Base-by-base conservation (phyloP, 768 basidiomycete genomes). In the Lentinula aciculospora region DNA sequence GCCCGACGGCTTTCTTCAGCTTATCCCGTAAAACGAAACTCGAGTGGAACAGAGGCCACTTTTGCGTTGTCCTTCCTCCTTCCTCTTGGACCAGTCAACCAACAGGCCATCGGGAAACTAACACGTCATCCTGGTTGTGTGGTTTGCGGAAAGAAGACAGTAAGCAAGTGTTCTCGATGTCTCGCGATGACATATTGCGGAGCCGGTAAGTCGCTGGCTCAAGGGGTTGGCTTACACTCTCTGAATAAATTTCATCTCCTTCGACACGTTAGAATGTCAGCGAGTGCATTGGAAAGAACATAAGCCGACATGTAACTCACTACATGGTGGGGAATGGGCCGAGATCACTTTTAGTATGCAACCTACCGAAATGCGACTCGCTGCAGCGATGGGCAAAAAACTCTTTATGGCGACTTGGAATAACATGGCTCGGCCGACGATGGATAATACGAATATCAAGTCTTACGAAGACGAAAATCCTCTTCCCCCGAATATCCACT, bases 261-360 rank as follows among this genome's bases (percentile, higher is more conserved):
- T 23, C 15, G 29, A 47, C 12, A 9, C 21, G 21, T 10, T 29
- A 65, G 69, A 64, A 21, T 72, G 71, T 37, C 71, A 72, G 49
- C 58, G 42, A 6, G 58, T 37, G 8, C 65, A 72, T 61, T 72
- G 71, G 71, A 60, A 58, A 23, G 27, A 57, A 7, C 71, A 72
- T 61, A 70, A 67, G 59, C 54, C 56, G 1, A 34, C 57, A 0
- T 72, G 71, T 57, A 65, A 60, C 28, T 62, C 69, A 6, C 48
- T 72, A 25, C 61, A 64, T 46, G 65, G 49, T 19, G 49, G 29
- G n/a, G 34, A 32, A 9, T 51, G 49, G 49, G 32, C 36, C 19
- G 19, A 31, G 6, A 3, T 67, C 29, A 57, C 31, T 9, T 44
- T 54, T 23, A 39, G 48, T 39, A 25, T 28, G n/a, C 25, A 37